Base-by-base conservation (phyloP, 371 early-diverging fungal genomes). In the Apophysomyces variabilis region DNA sequence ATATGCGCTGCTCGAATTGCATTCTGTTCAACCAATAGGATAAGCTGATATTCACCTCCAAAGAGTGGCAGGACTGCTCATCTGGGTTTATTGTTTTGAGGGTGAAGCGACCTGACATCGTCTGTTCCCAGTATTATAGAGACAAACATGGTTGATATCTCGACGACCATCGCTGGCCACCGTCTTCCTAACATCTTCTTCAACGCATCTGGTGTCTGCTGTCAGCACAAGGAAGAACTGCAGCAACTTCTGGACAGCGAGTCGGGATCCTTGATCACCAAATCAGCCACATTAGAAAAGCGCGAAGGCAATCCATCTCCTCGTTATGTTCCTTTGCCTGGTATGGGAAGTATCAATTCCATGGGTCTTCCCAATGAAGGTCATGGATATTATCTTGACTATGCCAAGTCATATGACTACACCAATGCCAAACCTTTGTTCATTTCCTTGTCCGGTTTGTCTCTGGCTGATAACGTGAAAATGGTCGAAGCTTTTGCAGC, bases 351-450 rank as follows among this genome's bases (percentile, higher is more conserved):
- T 61, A 83, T 83, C 71, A 83, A 83, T 65, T 83, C 80, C 5
- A 80, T 83, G 80, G 83, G 83, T 57, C 74, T 80, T 37, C 80
- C 83, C 16, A 80, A 80, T 63, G 80, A 83, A 64, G 80, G 79
- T 7, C 74, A 74, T 43, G 79, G 78, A 39, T 80, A 77, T 57
- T 83, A 83, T 54, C 70, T 83, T 41, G 67, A 80, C 5, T 80
- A 70, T 67, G 80, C 80, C 60, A 77, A 79, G 21, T 61, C 74
- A 5, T 80, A 71, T 43, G 78, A 80, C 56, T 80, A 80, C 57
- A 70, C 39, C 67, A 63, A 71, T 16, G 57, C 65, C 14, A 83
- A 83, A 72, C 83, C 83, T 1, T 62, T 83, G 58, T 83, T 83
- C 57, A 68, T 83, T 21, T 83, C 83, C 14, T 62, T 83, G 6